phyloP scores from a whole-genome alignment of 768 basidiomycete species.

The Basidioascus undulatus region DNA sequence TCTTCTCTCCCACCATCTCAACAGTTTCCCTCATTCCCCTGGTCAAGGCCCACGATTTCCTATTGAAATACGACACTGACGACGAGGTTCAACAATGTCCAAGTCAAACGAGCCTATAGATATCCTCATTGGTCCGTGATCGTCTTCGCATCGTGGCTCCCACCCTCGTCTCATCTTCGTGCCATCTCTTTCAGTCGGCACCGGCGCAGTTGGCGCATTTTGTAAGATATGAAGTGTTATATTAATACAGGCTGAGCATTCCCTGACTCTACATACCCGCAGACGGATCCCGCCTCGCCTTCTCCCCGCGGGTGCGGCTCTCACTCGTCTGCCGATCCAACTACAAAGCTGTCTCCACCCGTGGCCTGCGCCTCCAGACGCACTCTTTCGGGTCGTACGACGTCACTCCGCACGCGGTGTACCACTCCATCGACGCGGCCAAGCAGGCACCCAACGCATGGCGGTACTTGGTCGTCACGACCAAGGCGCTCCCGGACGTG shows the following conservation, averaged over 20 bases:
- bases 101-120: too few relatives aligned
- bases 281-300: slow-evolving; percentile 14
- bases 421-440: slow-evolving; percentile 12
- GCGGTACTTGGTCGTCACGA: slow-evolving; percentile 17
- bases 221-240: too few relatives aligned
- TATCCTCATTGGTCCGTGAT: too few relatives aligned
- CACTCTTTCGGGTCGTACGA: slow-evolving; percentile 16
- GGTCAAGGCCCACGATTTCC: too few relatives aligned
- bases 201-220: slow-evolving; percentile 17
- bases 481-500: slow-evolving; percentile 16
- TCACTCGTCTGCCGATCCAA: slow-evolving; percentile 17
- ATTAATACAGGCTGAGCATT: too few relatives aligned
- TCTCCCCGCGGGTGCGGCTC: slow-evolving; percentile 10
- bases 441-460: slow-evolving; percentile 3
- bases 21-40: too few relatives aligned
- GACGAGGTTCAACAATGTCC: too few relatives aligned
- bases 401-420: slow-evolving; percentile 14
- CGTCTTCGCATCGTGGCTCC: too few relatives aligned
- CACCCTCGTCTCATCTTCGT: too few relatives aligned
- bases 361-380: slow-evolving; percentile 8
- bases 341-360: slow-evolving; percentile 12
- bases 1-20: too few relatives aligned
- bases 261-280: too few relatives aligned
- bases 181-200: slow-evolving; percentile 12
- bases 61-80: too few relatives aligned